Evolutionary conservation across 192 early-diverging fungal species (phyloP), one percentile per base, ranked within the genome.

Genomic region (Linnemannia exigua): DNA sequence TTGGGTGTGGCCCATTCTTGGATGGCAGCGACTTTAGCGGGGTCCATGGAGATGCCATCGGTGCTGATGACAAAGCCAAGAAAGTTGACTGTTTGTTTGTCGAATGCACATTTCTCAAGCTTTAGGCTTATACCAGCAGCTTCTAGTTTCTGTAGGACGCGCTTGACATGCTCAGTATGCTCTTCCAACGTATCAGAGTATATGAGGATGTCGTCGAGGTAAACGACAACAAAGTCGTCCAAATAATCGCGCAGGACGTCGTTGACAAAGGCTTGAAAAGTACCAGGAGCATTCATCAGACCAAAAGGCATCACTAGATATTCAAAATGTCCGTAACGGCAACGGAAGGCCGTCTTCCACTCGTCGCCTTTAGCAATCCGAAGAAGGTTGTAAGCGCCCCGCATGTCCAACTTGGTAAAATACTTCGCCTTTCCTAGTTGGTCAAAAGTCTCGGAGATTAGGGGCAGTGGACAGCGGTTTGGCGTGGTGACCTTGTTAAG

Each of bases 141-240:
- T 61, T 71, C 17, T 11, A 88, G 12, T 2, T 63, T 44, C 9
- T 87, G 1, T 1, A 91, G 74, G 14, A 92, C 75, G 12, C 48
- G 0, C 6, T 28, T 3, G 0, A 88, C 47, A 52, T 90, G 88
- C 0, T 51, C 68, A 1, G 52, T 19, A 63, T 90, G 87, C 17
- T 89, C 88, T 35, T 87, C 76, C 9, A 81, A 83, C 44, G 61
- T 88, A 20, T 38, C 58, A 0, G 88, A 90, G 70, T 77, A 93
- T 0, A 93, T 82, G 2, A 90, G 73, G n/a, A 93, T 87, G 73
- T 92, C 87, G 74, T 93, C 89, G 8, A 90, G 52, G 37, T 90
- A 90, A 0, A 79, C 82, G 0, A 89, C 58, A 0, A 72, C 58
- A 46, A 77, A 80, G 4, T 77, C 72, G 28, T 87, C 78, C 2